These are phyloP conservation scores for Phaffia rhodozyma DNA, from an alignment of 1,284 basidiomycete genomes.

Conservation along the genomic window DNA sequence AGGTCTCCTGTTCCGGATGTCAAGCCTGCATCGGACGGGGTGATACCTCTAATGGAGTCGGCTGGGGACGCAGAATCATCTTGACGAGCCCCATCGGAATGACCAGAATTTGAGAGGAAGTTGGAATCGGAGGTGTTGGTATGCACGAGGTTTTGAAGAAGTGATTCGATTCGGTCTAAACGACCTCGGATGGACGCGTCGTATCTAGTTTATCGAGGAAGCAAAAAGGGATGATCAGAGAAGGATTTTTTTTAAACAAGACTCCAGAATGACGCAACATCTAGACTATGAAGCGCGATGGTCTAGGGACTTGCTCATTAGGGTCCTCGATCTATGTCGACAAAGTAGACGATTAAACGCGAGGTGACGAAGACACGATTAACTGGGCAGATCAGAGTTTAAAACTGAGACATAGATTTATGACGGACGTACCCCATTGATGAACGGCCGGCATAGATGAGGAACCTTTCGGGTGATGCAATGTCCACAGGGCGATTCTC, in stretches of 20 bases:
- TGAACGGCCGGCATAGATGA: constrained; percentile 37
- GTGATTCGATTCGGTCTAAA: constrained; percentile 33
- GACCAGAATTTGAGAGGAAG: neutral
- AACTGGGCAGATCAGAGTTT: constrained; percentile 27
- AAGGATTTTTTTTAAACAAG: neutral
- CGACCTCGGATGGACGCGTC: constrained; percentile 33
- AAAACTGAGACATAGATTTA: constrained; percentile 29
- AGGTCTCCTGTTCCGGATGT: too few species aligned
- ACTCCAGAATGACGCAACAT: neutral
- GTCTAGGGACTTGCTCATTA: neutral
- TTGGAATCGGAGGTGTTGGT: constrained; percentile 3
- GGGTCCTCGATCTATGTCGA: neutral
- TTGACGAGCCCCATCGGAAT: neutral
- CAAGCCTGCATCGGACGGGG: neutral
- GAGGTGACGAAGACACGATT: neutral
- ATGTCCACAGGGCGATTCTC: constrained; percentile 33
- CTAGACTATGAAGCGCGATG: neutral
- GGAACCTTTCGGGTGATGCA: constrained; percentile 37
- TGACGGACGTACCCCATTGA: constrained; percentile 30
- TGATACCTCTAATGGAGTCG: constrained; percentile 4
- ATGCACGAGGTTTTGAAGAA: constrained; percentile 28
- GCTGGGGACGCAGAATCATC: constrained; percentile 4
- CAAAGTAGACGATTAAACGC: neutral
- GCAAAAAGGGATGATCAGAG: neutral
- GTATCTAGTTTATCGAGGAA: constrained; percentile 22